Evolutionary conservation across 129 eudicot species (phyloP).

Genomic region (Helichrysum umbraculigerum): DNA sequence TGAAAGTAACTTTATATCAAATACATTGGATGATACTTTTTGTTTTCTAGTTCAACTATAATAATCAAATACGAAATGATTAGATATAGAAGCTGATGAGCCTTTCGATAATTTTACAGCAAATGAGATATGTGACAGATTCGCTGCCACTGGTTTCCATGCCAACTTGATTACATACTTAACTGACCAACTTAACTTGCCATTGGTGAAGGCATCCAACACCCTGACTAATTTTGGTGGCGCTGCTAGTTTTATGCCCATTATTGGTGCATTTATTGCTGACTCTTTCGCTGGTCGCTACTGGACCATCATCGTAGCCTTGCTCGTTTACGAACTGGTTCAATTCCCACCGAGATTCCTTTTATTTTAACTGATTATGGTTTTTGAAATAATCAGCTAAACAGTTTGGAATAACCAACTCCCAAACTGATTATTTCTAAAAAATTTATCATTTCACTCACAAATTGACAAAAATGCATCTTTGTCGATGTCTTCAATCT

Average conservation of each 20-base stretch:
- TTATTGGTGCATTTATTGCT: conserved; percentile 58
- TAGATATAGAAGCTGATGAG: neutral
- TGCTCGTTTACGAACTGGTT: conserved; percentile 53
- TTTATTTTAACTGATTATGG: neutral
- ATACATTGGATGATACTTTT: neutral
- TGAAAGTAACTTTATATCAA: neutral
- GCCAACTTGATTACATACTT: conserved; percentile 61
- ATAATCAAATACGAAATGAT: neutral
- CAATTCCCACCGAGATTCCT: conserved; percentile 3
- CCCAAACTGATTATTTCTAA: neutral
- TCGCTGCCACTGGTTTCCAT: conserved; percentile 55
- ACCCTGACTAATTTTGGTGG: conserved; percentile 60
- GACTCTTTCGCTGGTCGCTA: conserved; percentile 69
- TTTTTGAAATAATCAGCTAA: neutral
- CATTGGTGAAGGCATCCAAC: conserved; percentile 56
- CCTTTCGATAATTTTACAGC: conserved; percentile 37
- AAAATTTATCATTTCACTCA: neutral
- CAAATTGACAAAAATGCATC: neutral
- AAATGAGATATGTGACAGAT: conserved; percentile 65
- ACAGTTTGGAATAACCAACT: no score
- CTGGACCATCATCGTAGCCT: conserved; percentile 53
- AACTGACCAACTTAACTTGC: conserved; percentile 49
- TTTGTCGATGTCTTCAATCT: neutral
- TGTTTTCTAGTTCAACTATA: neutral
- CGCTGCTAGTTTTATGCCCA: conserved; percentile 47